Percentiles rank a stretch among this genome's conserved stretches.
These are phyloP conservation scores for Physocladia obscura DNA, from an alignment of 192 early-diverging fungal species.

Conservation along the genomic window DNA sequence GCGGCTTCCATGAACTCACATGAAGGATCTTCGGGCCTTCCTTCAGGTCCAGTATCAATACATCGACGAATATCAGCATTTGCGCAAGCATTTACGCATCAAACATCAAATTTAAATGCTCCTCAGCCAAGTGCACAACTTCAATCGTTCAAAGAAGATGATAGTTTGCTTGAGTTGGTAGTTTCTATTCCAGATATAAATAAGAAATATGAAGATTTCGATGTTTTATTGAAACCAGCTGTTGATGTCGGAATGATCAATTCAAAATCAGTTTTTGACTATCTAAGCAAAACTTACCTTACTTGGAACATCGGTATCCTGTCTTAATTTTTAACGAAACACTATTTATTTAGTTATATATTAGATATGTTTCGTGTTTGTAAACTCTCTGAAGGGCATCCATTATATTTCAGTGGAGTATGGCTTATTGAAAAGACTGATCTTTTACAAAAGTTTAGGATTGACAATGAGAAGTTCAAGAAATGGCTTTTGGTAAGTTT, in stretches of 20 bases:
- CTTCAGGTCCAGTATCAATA: not conserved
- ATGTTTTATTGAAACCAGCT: not conserved
- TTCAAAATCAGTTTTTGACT: not conserved
- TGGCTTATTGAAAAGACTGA: slow-evolving; percentile 41
- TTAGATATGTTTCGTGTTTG: slow-evolving; percentile 40
- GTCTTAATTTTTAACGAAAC: not conserved
- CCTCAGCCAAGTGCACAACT: no score
- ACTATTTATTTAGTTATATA: not conserved
- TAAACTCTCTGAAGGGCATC: slow-evolving; percentile 46
- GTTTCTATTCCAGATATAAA: no score
- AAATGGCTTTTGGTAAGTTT: slow-evolving; percentile 45
- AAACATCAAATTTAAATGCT: no score
- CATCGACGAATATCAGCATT: not conserved
- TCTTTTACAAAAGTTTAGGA: slow-evolving; percentile 23
- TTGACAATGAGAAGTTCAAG: slow-evolving; percentile 41
- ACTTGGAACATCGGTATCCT: slow-evolving; percentile 20
- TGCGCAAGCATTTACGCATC: not conserved
- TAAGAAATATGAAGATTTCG: not conserved
- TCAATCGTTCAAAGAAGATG: no score
- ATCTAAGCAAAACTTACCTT: slow-evolving; percentile 8
- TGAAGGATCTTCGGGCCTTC: no score
- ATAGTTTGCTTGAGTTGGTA: no score
- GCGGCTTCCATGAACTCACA: not conserved
- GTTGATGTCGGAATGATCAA: not conserved
- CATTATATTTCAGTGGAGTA: slow-evolving; percentile 41